Base-by-base conservation (phyloP, 495 filamentous ascomycete species). In the Elaphomyces granulatus region DNA sequence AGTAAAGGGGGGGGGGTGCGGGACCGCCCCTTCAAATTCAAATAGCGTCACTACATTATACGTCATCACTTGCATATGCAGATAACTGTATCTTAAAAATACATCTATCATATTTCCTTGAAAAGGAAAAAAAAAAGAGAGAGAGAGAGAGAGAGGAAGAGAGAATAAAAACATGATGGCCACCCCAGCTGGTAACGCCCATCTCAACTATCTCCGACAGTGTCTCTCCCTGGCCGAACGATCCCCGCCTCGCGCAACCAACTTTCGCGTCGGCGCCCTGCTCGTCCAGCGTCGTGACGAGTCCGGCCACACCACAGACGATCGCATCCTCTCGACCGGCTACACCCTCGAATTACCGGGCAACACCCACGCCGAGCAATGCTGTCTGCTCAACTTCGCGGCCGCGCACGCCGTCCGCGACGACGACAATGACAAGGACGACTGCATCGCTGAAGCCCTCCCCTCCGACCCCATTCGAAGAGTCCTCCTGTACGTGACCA, bases 341-440 rank as follows among this genome's bases (percentile, higher is more conserved):
- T 95, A 87, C 66, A 93, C 87, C 6, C 72, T 94, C 46, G 88
- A 96, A 53, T 75, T 90, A 8, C 69, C 75, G 0, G 90, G 87
- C 10, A 98, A 98, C 68, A 94, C 87, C 0, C 90, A 98, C 47
- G 90, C 90, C 3, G 90, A 98, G 50, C 86, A 98, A 64, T 84
- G 77, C 64, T 87, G 81, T 53, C 72, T 98, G 37, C 58, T 74
- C 30, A 96, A 98, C 56, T 70, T 80, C 18, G 70, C 77, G n/a
- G 46, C 59, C 14, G 47, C 54, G 4, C 64, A 72, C 41, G 45
- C 44, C 10, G 57, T 80, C 7, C 21, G 65, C 1, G 77, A 81
- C 37, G 41, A 43, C 33, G 20, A 38, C 3, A 12, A 6, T 6
- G 74, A 74, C 15, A 46, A 61, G 9, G n/a, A n/a, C n/a, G n/a